Evolutionary conservation across 352 stramenopile species (phyloP).

Genomic region (Globisporangium ultimum): DNA sequence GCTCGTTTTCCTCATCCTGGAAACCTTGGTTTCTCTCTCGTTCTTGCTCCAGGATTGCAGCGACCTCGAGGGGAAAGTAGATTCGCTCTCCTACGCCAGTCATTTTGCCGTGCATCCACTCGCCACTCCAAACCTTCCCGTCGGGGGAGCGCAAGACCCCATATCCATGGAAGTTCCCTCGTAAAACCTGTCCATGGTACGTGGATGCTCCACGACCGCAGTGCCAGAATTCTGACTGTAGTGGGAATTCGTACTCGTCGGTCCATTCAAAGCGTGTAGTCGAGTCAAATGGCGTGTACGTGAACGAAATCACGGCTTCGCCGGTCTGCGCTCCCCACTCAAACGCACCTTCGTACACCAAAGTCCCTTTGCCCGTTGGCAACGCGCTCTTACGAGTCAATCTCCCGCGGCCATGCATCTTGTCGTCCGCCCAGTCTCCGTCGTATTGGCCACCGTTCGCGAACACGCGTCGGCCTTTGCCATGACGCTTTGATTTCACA

Average conservation of each 20-base stretch:
- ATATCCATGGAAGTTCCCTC: constrained; percentile 59
- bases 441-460: constrained; percentile 49
- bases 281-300: constrained; percentile 24
- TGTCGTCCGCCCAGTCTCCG: constrained; percentile 50
- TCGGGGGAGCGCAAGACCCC: constrained; percentile 53
- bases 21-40: constrained; percentile 11
- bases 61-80: constrained; percentile 46
- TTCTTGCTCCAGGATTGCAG: constrained; percentile 34
- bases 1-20: constrained; percentile 1
- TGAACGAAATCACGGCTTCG: constrained; percentile 35
- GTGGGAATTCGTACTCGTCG: constrained; percentile 67
- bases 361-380: constrained; percentile 2
- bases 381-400: constrained; percentile 20
- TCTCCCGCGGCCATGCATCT: constrained; percentile 54
- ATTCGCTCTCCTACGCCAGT: constrained; percentile 42
- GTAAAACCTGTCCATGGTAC: constrained; percentile 52
- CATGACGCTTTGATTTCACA: constrained; percentile 43
- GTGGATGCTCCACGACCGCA: constrained; percentile 43
- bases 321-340: constrained; percentile 41
- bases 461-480: constrained; percentile 45
- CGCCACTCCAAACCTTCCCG: constrained; percentile 46
- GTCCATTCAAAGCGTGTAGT: constrained; percentile 36
- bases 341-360: constrained; percentile 56
- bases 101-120: constrained; percentile 52
- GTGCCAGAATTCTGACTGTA: constrained; percentile 55